phyloP scores from a whole-genome alignment of 768 basidiomycete genomes.

The Termitomyces sp. region DNA sequence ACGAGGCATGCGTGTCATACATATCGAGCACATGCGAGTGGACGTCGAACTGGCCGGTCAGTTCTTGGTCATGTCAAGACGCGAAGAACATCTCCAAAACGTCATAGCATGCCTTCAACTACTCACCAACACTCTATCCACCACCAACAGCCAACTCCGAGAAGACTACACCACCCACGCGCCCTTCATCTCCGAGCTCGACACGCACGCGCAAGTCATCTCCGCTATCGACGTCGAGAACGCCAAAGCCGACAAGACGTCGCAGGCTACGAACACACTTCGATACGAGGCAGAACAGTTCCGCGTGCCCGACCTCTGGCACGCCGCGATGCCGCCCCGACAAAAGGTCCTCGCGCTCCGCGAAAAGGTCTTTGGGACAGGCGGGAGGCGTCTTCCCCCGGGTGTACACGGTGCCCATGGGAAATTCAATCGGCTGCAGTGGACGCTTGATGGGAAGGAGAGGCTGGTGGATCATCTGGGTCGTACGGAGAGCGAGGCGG shows the following conservation, averaged over 20 bases:
- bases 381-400: conserved; percentile 45
- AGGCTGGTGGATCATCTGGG: conserved; percentile 66
- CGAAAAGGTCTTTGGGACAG: conserved; percentile 66
- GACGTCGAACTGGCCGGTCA: conserved; percentile 81
- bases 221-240: conserved; percentile 50
- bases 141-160: conserved; percentile 55
- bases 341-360: conserved; percentile 64
- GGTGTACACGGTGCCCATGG: conserved; percentile 60
- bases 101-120: conserved; percentile 59
- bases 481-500: conserved; percentile 73
- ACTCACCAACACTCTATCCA: conserved; percentile 51
- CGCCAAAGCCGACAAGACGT: conserved; percentile 48
- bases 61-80: conserved; percentile 63
- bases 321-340: conserved; percentile 57
- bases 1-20: conserved; percentile 45
- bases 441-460: conserved; percentile 64
- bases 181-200: conserved; percentile 45
- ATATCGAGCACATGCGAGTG: conserved; percentile 66
- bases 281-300: conserved; percentile 75
- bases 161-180: conserved; percentile 57
- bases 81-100: conserved; percentile 67
- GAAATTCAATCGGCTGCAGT: conserved; percentile 62
- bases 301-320: conserved; percentile 64
- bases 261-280: conserved; percentile 64
- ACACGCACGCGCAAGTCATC: conserved; percentile 44